These are phyloP conservation scores for Populus hybrid DNA, from an alignment of 441 rosid species.

Conservation along the genomic window DNA sequence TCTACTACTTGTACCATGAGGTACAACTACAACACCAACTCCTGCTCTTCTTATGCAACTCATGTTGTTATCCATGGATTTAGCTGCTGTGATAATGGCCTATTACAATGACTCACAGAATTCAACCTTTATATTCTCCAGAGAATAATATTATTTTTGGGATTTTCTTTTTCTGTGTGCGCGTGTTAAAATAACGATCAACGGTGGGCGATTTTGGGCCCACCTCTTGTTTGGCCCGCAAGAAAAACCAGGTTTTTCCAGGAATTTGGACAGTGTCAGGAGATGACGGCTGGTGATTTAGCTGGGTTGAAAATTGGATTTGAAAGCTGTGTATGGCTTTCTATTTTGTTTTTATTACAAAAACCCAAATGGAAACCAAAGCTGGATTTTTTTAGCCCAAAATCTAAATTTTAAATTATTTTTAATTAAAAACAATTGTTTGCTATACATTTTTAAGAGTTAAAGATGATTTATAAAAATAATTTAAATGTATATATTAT, in stretches of 20 bases:
- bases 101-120: constrained; percentile 4
- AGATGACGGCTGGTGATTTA: too few species aligned
- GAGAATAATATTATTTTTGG: background rate
- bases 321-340: background rate
- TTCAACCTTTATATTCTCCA: background rate
- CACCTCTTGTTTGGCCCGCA: background rate
- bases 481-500: too few species aligned
- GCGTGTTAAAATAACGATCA: background rate
- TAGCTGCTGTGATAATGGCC: background rate
- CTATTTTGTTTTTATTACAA: background rate
- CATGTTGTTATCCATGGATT: background rate
- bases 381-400: background rate
- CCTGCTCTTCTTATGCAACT: background rate
- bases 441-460: background rate
- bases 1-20: background rate
- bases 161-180: background rate
- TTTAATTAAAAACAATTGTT: background rate
- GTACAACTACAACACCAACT: background rate
- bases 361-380: background rate
- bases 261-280: background rate
- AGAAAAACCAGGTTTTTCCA: background rate
- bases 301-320: background rate
- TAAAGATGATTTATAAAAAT: too few species aligned
- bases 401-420: too few species aligned
- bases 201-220: background rate